These are phyloP conservation scores for Mycena venus DNA, from an alignment of 768 basidiomycete species.

Conservation along the genomic window DNA sequence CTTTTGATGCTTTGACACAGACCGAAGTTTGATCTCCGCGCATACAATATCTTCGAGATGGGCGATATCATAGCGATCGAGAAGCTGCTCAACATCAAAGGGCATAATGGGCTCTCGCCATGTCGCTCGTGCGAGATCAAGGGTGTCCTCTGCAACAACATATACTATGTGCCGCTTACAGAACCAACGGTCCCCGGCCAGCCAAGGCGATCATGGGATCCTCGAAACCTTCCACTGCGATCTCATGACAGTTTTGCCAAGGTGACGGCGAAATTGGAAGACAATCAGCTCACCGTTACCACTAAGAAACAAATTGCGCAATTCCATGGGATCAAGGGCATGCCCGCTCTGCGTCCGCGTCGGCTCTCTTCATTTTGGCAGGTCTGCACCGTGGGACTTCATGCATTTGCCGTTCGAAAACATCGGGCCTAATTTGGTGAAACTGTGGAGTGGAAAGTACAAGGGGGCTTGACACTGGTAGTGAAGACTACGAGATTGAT, in stretches of 20 bases:
- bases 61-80: constrained; percentile 50
- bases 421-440: constrained; percentile 49
- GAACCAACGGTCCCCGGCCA: constrained; percentile 8
- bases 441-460: too few species aligned
- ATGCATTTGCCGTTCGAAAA: constrained; percentile 63
- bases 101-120: constrained; percentile 48
- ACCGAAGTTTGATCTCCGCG: constrained; percentile 17
- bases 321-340: constrained; percentile 49
- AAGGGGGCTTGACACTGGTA: constrained; percentile 50
- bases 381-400: constrained; percentile 55
- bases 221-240: constrained; percentile 35
- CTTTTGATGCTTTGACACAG: background rate
- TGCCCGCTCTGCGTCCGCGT: constrained; percentile 42
- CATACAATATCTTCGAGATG: constrained; percentile 41
- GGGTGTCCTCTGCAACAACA: constrained; percentile 34
- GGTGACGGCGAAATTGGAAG: background rate
- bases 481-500: constrained; percentile 42
- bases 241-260: constrained; percentile 35
- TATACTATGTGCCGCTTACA: constrained; percentile 41
- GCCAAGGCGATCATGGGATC: constrained; percentile 4
- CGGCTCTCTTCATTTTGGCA: constrained; percentile 43
- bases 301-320: background rate
- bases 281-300: constrained; percentile 13
- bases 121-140: constrained; percentile 52
- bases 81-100: constrained; percentile 49